These are phyloP conservation scores for Leptodermis oblonga DNA, from an alignment of 257 asterid genomes.

Conservation along the genomic window DNA sequence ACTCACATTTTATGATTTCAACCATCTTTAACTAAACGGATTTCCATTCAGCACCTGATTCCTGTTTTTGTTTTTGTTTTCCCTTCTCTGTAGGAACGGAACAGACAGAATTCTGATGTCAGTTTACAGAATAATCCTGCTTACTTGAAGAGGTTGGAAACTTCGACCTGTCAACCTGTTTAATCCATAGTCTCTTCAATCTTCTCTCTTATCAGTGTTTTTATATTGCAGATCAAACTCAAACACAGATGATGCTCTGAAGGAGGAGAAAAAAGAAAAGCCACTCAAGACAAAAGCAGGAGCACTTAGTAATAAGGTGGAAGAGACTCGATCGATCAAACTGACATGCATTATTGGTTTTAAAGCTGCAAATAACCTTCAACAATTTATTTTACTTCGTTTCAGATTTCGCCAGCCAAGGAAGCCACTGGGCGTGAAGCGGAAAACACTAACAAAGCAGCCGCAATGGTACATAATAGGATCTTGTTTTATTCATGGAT, in stretches of 20 bases:
- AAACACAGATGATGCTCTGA: slow-evolving; percentile 20
- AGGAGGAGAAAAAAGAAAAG: slow-evolving; percentile 26
- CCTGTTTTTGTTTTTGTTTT: too few relatives aligned
- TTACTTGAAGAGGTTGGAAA: slow-evolving; percentile 33
- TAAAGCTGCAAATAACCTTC: neutral
- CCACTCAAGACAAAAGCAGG: slow-evolving; percentile 18
- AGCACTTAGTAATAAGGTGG: slow-evolving; percentile 30
- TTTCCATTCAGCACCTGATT: slow-evolving; percentile 1
- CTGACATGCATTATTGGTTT: neutral
- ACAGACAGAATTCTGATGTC: slow-evolving; percentile 13
- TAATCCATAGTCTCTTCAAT: neutral
- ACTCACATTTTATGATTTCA: neutral
- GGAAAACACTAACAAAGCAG: slow-evolving; percentile 19
- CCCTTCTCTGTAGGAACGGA: slow-evolving; percentile 31
- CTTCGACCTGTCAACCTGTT: neutral
- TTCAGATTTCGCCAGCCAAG: slow-evolving; percentile 33
- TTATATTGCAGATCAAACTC: slow-evolving; percentile 31
- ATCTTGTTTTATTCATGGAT: neutral
- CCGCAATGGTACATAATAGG: slow-evolving; percentile 12
- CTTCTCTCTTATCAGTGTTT: neutral
- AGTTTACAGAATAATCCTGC: slow-evolving; percentile 21
- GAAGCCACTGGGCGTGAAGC: slow-evolving; percentile 13
- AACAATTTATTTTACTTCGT: neutral
- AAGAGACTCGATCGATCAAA: neutral
- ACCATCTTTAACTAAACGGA: neutral